Evolutionary conservation across 179 eudicot genomes (phyloP).

Genomic region (Heliamphora pulchella): DNA sequence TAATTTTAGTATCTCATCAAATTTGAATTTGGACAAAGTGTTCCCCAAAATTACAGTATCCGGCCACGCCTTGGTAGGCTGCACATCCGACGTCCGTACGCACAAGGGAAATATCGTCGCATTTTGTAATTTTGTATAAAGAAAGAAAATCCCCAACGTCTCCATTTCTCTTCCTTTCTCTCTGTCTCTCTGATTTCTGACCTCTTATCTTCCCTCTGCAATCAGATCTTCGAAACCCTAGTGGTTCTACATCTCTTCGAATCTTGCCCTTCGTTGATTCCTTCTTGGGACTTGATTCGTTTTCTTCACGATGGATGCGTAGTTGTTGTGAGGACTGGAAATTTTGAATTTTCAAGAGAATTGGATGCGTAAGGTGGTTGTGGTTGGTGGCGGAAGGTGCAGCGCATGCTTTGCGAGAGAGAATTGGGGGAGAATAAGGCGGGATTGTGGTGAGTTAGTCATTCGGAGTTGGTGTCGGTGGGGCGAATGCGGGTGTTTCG

Average conservation of each 20-base stretch:
- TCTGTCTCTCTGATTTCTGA: not conserved
- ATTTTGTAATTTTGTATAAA: too few species aligned
- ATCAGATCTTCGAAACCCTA: conserved; percentile 11
- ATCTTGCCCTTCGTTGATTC: not conserved
- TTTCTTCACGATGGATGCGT: not conserved
- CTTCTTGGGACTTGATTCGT: not conserved
- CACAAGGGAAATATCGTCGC: too few species aligned
- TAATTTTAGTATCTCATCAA: too few species aligned
- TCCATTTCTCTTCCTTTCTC: not conserved
- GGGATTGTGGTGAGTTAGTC: conserved; percentile 24
- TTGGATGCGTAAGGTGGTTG: conserved; percentile 18
- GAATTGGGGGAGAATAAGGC: conserved; percentile 9
- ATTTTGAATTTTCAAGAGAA: not conserved
- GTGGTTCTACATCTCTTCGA: not conserved
- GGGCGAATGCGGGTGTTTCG: conserved; percentile 51
- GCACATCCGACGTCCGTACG: too few species aligned
- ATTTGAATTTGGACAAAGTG: too few species aligned
- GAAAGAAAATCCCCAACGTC: not conserved
- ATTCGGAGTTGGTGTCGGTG: conserved; percentile 38
- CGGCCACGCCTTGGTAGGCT: too few species aligned
- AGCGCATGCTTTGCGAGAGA: not conserved
- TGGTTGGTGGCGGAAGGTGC: conserved; percentile 10
- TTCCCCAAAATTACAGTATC: too few species aligned
- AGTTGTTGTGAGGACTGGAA: not conserved
- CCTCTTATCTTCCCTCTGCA: not conserved